Evolutionary conservation across 208 protist species (phyloP).

Genomic region (Trypanosoma platydactyli): DNA sequence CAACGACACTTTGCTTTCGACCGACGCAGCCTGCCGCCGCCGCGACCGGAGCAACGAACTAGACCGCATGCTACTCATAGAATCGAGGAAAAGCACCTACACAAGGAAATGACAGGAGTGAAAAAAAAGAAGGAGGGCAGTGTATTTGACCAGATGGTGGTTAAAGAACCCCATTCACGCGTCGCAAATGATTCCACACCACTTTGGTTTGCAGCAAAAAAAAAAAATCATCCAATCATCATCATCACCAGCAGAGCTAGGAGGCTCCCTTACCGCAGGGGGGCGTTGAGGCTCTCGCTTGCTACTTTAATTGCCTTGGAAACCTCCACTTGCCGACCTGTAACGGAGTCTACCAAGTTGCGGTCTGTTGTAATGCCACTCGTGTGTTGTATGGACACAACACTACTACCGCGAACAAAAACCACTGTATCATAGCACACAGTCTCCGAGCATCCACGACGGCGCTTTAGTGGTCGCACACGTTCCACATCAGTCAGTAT

Average conservation of each 20-base stretch:
- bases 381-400: constrained; percentile 60
- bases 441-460: constrained; percentile 22
- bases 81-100: background rate
- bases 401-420: constrained; percentile 72
- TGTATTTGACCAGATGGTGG: too few species aligned
- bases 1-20: background rate
- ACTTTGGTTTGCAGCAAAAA: too few species aligned
- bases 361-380: constrained; percentile 67
- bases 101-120: constrained; percentile 1
- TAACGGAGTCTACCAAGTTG: constrained; percentile 58
- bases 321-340: constrained; percentile 36
- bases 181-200: too few species aligned
- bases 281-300: constrained; percentile 46
- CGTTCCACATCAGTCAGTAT: constrained; percentile 80
- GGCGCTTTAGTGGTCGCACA: constrained; percentile 48
- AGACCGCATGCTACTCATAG: constrained; percentile 2
- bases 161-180: too few species aligned
- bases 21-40: background rate
- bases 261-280: constrained; percentile 9
- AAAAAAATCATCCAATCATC: too few species aligned
- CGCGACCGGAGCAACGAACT: background rate
- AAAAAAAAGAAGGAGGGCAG: background rate
- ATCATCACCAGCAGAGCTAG: background rate
- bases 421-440: constrained; percentile 73
- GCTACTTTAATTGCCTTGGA: constrained; percentile 60